These are phyloP conservation scores for Oenanthe sinensis DNA, from an alignment of 129 eudicot species.

Conservation along the genomic window DNA sequence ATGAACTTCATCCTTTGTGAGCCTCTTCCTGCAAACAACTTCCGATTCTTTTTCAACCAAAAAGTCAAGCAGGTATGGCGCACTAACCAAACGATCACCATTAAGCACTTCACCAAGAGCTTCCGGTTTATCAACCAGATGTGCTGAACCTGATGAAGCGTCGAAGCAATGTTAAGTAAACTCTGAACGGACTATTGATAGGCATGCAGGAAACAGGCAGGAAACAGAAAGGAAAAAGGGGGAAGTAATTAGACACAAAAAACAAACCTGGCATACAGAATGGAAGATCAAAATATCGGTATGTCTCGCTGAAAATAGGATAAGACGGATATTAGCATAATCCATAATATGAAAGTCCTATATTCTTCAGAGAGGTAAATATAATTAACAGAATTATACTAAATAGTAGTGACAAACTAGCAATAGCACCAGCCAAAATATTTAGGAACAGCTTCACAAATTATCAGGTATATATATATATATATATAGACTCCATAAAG, in stretches of 20 bases:
- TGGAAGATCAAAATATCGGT: conserved; percentile 53
- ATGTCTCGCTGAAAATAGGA: conserved; percentile 44
- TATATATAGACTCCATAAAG: too few relatives aligned
- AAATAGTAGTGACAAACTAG: background rate
- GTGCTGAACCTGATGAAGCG: conserved; percentile 26
- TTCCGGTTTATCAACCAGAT: conserved; percentile 64
- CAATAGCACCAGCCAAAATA: background rate
- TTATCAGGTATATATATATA: background rate
- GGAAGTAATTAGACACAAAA: background rate
- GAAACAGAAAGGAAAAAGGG: background rate
- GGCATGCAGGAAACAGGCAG: background rate
- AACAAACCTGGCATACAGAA: conserved; percentile 44
- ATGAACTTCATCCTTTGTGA: conserved; percentile 42
- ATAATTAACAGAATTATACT: background rate
- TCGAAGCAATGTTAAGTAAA: background rate
- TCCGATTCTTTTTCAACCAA: conserved; percentile 59
- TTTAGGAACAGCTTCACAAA: background rate
- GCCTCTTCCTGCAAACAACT: conserved; percentile 44
- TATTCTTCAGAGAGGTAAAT: background rate
- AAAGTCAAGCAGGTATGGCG: conserved; percentile 63
- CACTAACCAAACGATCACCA: conserved; percentile 75
- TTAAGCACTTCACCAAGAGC: conserved; percentile 79
- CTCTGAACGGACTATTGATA: background rate
- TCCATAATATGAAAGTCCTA: background rate
- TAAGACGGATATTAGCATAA: conserved; percentile 14